phyloP scores from a whole-genome alignment of 1,284 basidiomycete species.

The Somion occarium region DNA sequence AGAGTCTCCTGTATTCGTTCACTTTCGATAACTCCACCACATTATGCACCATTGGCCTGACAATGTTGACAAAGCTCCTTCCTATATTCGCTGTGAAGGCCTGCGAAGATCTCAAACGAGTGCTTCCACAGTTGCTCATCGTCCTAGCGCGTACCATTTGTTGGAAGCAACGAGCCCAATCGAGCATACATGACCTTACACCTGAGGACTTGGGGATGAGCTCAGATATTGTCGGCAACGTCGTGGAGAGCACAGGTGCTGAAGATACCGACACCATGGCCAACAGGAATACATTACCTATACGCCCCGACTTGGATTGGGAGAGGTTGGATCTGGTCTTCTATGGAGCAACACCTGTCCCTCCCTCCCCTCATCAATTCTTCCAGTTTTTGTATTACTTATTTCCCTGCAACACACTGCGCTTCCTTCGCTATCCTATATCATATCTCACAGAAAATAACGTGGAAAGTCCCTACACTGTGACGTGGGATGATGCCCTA shows the following conservation, averaged over 20 bases:
- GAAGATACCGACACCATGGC: conserved; percentile 33
- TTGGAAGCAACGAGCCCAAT: conserved; percentile 51
- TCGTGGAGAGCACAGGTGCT: conserved; percentile 27
- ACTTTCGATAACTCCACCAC: conserved; percentile 71
- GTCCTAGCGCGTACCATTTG: conserved; percentile 66
- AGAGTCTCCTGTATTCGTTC: conserved; percentile 56
- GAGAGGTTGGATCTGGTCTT: conserved; percentile 56
- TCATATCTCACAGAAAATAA: conserved; percentile 51
- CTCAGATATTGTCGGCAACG: conserved; percentile 24
- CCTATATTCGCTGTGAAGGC: conserved; percentile 67
- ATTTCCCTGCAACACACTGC: conserved; percentile 79
- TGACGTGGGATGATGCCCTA: conserved; percentile 62
- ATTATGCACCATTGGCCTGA: conserved; percentile 55
- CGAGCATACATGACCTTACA: conserved; percentile 16
- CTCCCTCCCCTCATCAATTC: conserved; percentile 55
- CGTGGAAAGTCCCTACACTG: conserved; percentile 51
- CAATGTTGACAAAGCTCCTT: conserved; percentile 63
- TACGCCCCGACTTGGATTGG: conserved; percentile 59
- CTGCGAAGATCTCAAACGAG: conserved; percentile 44
- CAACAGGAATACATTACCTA: conserved; percentile 34
- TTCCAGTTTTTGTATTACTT: conserved; percentile 85
- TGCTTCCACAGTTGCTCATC: conserved; percentile 58
- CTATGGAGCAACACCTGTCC: conserved; percentile 39
- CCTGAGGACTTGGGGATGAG: conserved; percentile 20
- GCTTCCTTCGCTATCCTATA: conserved; percentile 66